Conservation (phyloP, 805 yeast genomes). For the Saccharomyces mikatae region DNA sequence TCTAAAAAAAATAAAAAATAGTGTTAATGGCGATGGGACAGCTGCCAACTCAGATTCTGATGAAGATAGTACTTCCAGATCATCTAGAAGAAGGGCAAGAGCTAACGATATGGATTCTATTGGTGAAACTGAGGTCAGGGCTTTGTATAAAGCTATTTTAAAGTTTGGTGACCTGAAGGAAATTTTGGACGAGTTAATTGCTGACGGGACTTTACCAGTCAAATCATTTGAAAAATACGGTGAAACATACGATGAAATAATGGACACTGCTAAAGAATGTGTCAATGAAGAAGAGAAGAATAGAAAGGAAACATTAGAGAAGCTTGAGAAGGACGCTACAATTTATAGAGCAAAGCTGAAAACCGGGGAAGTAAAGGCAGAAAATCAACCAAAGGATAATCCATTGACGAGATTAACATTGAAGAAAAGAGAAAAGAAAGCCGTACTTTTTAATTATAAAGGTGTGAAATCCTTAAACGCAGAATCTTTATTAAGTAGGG, state of each 20-base stretch:
- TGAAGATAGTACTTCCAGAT: slow-evolving; percentile 33
- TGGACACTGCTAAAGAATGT: slow-evolving; percentile 50
- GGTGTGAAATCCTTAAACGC: slow-evolving; percentile 89
- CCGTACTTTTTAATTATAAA: slow-evolving; percentile 78
- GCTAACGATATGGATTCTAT: slow-evolving; percentile 46
- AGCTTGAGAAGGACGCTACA: slow-evolving; percentile 51
- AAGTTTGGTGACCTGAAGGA: slow-evolving; percentile 71
- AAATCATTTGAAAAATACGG: slow-evolving; percentile 74
- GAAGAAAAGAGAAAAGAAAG: slow-evolving; percentile 79
- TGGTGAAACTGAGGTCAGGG: slow-evolving; percentile 80
- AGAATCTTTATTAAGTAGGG: slow-evolving; percentile 73
- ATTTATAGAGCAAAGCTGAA: slow-evolving; percentile 43
- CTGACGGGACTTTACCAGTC: slow-evolving; percentile 82
- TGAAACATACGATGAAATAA: slow-evolving; percentile 66
- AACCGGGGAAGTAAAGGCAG: slow-evolving; percentile 28
- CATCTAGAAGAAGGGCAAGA: slow-evolving; percentile 31
- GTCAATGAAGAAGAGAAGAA: slow-evolving; percentile 59
- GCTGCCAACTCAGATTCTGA: slow-evolving; percentile 33
- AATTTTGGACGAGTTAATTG: slow-evolving; percentile 77
- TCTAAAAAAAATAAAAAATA: slow-evolving; percentile 45
- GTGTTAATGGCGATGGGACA: slow-evolving; percentile 37
- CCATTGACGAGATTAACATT: slow-evolving; percentile 48
- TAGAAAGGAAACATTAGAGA: slow-evolving; percentile 46
- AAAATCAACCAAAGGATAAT: slow-evolving; percentile 32
- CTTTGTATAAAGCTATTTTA: slow-evolving; percentile 73